phyloP scores from a whole-genome alignment of 1,284 basidiomycete genomes.

The Caloboletus firmus region DNA sequence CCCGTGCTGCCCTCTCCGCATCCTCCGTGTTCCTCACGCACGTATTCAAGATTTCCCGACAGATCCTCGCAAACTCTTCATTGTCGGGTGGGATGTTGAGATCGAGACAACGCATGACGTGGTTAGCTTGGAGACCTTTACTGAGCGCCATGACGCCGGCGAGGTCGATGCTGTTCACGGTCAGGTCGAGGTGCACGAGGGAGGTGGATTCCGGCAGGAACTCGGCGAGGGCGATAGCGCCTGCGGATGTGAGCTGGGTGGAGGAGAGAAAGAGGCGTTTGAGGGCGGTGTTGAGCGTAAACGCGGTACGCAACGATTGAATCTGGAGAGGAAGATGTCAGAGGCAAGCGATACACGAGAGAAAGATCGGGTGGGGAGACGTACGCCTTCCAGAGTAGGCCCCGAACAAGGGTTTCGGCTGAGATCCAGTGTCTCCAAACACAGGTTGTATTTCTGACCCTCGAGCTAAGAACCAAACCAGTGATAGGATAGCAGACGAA shows the following conservation, averaged over 20 bases:
- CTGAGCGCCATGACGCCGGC: conserved; percentile 92
- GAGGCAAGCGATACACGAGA: neutral
- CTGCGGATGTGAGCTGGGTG: conserved; percentile 79
- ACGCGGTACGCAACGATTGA: conserved; percentile 85
- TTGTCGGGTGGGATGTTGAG: conserved; percentile 89
- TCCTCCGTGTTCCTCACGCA: conserved; percentile 92
- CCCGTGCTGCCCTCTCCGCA: conserved; percentile 49
- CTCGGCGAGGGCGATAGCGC: conserved; percentile 93
- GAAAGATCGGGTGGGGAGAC: conserved; percentile 26
- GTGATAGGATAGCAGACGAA: neutral
- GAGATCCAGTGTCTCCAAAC: conserved; percentile 91
- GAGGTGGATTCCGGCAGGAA: conserved; percentile 90
- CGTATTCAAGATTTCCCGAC: conserved; percentile 73
- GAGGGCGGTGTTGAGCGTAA: conserved; percentile 89
- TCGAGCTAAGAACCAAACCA: neutral
- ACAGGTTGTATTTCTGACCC: conserved; percentile 88
- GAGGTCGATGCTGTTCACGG: conserved; percentile 78
- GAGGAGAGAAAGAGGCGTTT: conserved; percentile 91
- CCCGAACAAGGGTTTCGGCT: conserved; percentile 93
- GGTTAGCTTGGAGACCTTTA: conserved; percentile 81
- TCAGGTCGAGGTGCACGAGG: conserved; percentile 87
- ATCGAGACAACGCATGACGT: conserved; percentile 88
- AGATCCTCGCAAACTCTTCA: conserved; percentile 84
- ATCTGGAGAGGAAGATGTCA: conserved; percentile 50
- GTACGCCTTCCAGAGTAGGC: conserved; percentile 80